Evolutionary conservation across 371 early-diverging fungal genomes (phyloP).

Genomic region (Apophysomyces elegans): DNA sequence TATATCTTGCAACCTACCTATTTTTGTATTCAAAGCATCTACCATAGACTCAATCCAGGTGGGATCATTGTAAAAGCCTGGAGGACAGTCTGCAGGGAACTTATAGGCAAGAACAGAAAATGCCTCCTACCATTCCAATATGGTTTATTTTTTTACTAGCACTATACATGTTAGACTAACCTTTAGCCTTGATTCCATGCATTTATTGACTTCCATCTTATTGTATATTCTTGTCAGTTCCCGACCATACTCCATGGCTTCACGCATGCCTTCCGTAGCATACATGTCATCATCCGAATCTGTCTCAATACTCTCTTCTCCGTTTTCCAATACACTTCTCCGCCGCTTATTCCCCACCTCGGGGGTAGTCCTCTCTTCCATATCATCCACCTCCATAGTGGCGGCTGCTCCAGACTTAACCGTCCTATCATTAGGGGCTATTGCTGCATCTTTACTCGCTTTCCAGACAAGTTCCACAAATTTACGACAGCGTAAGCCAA

Average conservation of each 20-base stretch:
- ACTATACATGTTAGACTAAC: background rate
- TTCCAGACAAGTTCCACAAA: slow-evolving; percentile 79
- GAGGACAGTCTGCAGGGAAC: slow-evolving; percentile 54
- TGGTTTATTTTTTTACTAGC: background rate
- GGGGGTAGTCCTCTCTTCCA: slow-evolving; percentile 13
- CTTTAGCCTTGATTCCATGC: background rate
- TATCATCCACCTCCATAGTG: slow-evolving; percentile 29
- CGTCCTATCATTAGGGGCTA: background rate
- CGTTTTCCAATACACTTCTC: slow-evolving; percentile 31
- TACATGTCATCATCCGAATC: slow-evolving; percentile 4
- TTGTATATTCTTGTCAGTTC: background rate
- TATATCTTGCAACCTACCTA: slow-evolving; percentile 41
- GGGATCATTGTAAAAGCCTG: slow-evolving; percentile 34
- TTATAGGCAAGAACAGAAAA: slow-evolving; percentile 81
- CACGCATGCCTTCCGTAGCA: slow-evolving; percentile 11
- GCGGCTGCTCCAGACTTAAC: background rate
- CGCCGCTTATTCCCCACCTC: slow-evolving; percentile 35
- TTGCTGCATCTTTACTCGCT: background rate
- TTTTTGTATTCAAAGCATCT: slow-evolving; percentile 53
- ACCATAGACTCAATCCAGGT: slow-evolving; percentile 31
- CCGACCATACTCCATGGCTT: slow-evolving; percentile 6
- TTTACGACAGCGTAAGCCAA: slow-evolving; percentile 77
- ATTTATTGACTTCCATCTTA: background rate
- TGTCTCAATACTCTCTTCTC: background rate
- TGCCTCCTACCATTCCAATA: slow-evolving; percentile 24